Evolutionary conservation across 768 basidiomycete species (phyloP), one percentile per base, ranked within the genome.

Genomic region (Naganishia friedmannii): DNA sequence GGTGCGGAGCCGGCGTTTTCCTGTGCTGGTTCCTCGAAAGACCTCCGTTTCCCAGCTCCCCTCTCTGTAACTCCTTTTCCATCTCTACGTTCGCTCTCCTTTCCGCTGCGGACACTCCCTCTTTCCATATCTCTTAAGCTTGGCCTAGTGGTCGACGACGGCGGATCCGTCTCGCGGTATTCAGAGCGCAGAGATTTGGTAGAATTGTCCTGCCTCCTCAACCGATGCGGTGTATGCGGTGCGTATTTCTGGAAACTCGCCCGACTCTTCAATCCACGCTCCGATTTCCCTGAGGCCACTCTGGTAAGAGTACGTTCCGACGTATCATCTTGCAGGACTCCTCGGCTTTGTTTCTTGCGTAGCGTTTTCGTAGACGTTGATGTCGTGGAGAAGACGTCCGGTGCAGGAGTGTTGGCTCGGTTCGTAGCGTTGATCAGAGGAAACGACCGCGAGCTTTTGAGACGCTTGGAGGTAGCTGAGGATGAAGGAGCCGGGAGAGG

Each of bases 281-380:
- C 60, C 23, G 29, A 26, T 26, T 23, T 42, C 1, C 60, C 60
- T 45, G 37, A 63, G n/a, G 8, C 6, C n/a, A 42, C 42, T 26
- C 37, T 26, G 29, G n/a, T 26, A 3, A 21, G 31, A 13, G 39
- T 21, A 26, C 37, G 37, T 9, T 23, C 60, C 15, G 39, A 34
- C 10, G 15, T 23, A 45, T 63, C 60, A 28, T 63, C 60, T 17
- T 42, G 60, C 10, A 63, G 46, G 1, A 58, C 34, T n/a, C 60
- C 60, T 4, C 60, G 60, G 23, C 60, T 63, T 45, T 63, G 60
- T 28, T 63, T 63, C 60, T 26, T 63, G 26, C 60, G 21, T n/a
- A 63, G 42, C 10, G 60, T n/a, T 26, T 63, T 42, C 23, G 60
- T 42, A 9, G 60, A 26, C 29, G 23, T n/a, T 4, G 60, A 42